Conservation (phyloP, 2,329 filamentous ascomycete genomes). For the Alternaria postmessia region DNA sequence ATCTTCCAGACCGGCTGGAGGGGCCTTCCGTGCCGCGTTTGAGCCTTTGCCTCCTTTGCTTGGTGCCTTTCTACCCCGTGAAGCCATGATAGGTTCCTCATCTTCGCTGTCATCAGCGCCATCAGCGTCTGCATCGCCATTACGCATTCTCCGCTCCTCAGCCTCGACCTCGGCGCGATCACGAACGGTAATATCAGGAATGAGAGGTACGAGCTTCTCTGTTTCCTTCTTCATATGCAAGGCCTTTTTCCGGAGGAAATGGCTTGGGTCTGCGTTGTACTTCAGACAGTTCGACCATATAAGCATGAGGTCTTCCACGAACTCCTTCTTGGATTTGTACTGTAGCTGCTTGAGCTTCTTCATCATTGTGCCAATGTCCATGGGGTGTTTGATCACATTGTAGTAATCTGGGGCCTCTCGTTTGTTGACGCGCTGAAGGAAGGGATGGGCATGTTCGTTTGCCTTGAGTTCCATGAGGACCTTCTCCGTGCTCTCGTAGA, state of each 20-base stretch:
- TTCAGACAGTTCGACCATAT: slow-evolving; percentile 98
- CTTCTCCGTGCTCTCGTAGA: slow-evolving; percentile 96
- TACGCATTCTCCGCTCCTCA: slow-evolving; percentile 77
- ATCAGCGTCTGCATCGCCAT: slow-evolving; percentile 80
- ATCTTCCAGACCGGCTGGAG: slow-evolving; percentile 76
- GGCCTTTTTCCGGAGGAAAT: slow-evolving; percentile 89
- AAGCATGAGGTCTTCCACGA: slow-evolving; percentile 89
- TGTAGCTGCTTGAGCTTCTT: slow-evolving; percentile 83
- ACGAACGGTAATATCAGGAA: slow-evolving; percentile 89
- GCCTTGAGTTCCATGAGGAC: slow-evolving; percentile 97
- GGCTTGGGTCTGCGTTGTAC: slow-evolving; percentile 90
- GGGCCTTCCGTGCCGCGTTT: slow-evolving; percentile 73
- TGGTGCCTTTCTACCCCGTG: slow-evolving; percentile 86
- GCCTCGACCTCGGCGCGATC: slow-evolving; percentile 91
- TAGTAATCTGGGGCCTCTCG: slow-evolving; percentile 97
- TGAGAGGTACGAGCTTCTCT: slow-evolving; percentile 92
- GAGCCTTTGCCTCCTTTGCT: slow-evolving; percentile 76
- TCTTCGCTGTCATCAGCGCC: slow-evolving; percentile 92
- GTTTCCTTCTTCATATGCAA: slow-evolving; percentile 97
- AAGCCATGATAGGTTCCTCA: slow-evolving; percentile 94
- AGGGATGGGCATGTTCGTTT: slow-evolving; percentile 96
- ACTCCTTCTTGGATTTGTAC: slow-evolving; percentile 81
- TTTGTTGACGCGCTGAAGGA: slow-evolving; percentile 93
- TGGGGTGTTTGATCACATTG: slow-evolving; percentile 90
- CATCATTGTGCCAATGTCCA: slow-evolving; percentile 98